phyloP scores from a whole-genome alignment of 1,139 yeast genomes.

The Candida sanyaensis region DNA sequence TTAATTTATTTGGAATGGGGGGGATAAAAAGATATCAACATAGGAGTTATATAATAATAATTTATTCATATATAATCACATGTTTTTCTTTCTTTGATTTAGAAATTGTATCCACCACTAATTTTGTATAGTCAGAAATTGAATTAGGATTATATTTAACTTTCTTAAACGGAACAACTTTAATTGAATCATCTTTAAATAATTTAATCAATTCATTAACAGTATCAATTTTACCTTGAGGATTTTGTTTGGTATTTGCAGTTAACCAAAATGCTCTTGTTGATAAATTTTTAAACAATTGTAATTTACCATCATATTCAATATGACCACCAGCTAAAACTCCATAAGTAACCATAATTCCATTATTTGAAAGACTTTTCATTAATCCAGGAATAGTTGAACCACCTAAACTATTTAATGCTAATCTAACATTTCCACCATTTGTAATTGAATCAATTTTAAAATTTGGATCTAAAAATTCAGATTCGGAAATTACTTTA shows the following conservation, averaged over 20 bases:
- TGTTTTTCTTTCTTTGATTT: slow-evolving; percentile 39
- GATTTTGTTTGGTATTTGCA: slow-evolving; percentile 62
- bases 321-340: slow-evolving; percentile 51
- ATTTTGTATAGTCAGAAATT: slow-evolving; percentile 36
- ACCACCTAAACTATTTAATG: slow-evolving; percentile 37
- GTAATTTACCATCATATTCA: slow-evolving; percentile 17
- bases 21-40: too few relatives aligned
- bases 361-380: slow-evolving; percentile 25
- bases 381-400: slow-evolving; percentile 24
- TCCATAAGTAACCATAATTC: slow-evolving; percentile 33
- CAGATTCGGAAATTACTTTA: slow-evolving; percentile 35
- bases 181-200: slow-evolving; percentile 57
- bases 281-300: slow-evolving; percentile 72
- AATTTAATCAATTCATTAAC: slow-evolving; percentile 58
- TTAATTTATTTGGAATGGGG: not conserved
- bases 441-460: slow-evolving; percentile 42
- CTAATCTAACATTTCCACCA: slow-evolving; percentile 31
- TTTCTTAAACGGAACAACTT: slow-evolving; percentile 52
- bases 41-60: too few relatives aligned
- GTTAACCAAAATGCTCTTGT: slow-evolving; percentile 91
- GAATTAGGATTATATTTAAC: slow-evolving; percentile 41
- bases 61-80: slow-evolving; percentile 25
- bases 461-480: slow-evolving; percentile 63
- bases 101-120: slow-evolving; percentile 51
- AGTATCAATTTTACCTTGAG: slow-evolving; percentile 57